Evolutionary conservation across 176 grass and related monocot genomes (phyloP).

Genomic region (Canna indica): DNA sequence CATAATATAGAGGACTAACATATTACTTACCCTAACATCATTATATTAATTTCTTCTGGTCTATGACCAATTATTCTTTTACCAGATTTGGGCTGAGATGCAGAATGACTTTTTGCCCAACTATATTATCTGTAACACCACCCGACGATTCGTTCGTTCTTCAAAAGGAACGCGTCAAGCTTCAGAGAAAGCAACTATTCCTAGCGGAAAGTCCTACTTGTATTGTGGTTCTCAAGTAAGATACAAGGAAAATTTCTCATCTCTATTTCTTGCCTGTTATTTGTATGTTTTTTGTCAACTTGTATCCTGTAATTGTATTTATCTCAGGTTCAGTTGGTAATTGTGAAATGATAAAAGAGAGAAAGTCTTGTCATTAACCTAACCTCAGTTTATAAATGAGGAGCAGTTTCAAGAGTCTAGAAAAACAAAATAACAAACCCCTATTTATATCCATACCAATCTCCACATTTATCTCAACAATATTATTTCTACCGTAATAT

Average conservation of each 20-base stretch:
- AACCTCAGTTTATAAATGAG: no score
- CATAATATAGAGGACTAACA: neutral
- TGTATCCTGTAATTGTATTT: neutral
- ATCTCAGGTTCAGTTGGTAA: no score
- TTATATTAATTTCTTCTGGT: neutral
- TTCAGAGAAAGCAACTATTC: slow-evolving; percentile 52
- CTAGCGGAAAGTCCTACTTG: slow-evolving; percentile 60
- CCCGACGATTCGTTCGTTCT: slow-evolving; percentile 87
- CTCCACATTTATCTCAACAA: no score
- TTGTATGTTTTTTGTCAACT: neutral
- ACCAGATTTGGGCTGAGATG: slow-evolving; percentile 95
- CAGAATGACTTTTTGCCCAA: slow-evolving; percentile 95
- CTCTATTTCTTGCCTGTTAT: neutral
- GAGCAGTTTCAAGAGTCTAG: no score
- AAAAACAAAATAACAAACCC: no score
- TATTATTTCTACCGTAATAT: no score
- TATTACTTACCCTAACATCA: neutral
- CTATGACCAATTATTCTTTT: neutral
- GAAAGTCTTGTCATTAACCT: no score
- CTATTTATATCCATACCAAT: no score
- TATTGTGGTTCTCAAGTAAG: slow-evolving; percentile 90
- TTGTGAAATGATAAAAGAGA: no score
- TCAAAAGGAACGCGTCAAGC: slow-evolving; percentile 51
- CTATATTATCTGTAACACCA: slow-evolving; percentile 95
- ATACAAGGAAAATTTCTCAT: neutral